These are phyloP conservation scores for Penicillium simplicissimum DNA, from an alignment of 495 filamentous ascomycete genomes.

Conservation along the genomic window DNA sequence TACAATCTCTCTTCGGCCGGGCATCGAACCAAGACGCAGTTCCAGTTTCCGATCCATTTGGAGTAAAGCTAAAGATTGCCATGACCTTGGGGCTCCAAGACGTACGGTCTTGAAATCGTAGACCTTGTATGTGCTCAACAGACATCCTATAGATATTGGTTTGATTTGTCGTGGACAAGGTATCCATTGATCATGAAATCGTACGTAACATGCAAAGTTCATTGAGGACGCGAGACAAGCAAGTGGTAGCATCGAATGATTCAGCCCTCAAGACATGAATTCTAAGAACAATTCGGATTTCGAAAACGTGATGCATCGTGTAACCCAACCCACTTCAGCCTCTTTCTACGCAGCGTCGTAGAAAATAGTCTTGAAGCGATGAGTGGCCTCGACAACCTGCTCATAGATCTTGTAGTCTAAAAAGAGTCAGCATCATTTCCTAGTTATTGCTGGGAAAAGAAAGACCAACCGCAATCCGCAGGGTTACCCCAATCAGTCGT, in stretches of 20 bases:
- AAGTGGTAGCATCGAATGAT: neutral
- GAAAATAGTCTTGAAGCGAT: conserved; percentile 78
- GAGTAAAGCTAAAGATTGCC: too few relatives aligned
- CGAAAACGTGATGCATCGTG: neutral
- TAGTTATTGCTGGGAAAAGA: too few relatives aligned
- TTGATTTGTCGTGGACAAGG: neutral
- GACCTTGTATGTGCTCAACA: neutral
- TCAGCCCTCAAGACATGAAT: neutral
- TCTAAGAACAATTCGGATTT: neutral
- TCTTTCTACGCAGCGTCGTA: conserved; percentile 51
- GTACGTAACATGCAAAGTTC: conserved; percentile 18
- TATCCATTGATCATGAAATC: conserved; percentile 26
- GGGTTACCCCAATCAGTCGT: conserved; percentile 75
- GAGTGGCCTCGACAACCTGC: conserved; percentile 84
- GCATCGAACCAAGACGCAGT: too few relatives aligned
- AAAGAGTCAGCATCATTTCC: neutral
- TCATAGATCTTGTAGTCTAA: conserved; percentile 82
- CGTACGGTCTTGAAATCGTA: too few relatives aligned
- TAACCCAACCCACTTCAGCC: neutral
- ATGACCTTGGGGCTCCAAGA: too few relatives aligned
- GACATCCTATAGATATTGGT: neutral
- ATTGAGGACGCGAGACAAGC: neutral
- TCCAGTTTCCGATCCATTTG: too few relatives aligned
- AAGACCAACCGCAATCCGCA: conserved; percentile 39
- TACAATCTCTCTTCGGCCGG: too few relatives aligned